A percentile compares a stretch with the other conserved stretches of the same genome.
These are phyloP conservation scores for Musa acuminata DNA, from an alignment of 176 grass and related monocot species.

Conservation along the genomic window DNA sequence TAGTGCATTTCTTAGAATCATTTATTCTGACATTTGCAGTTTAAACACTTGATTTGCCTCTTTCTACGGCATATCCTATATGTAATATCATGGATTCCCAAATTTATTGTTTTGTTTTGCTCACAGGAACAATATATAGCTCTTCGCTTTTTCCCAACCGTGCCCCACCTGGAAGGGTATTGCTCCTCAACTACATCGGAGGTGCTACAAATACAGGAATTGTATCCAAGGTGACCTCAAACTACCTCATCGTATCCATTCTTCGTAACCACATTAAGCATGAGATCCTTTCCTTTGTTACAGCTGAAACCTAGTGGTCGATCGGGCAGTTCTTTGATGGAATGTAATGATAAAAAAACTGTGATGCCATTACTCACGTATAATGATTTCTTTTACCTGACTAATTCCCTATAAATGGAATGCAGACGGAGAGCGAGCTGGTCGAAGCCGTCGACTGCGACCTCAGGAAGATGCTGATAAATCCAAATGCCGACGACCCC, in stretches of 20 bases:
- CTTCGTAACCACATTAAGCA: neutral
- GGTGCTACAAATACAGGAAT: slow-evolving; percentile 83
- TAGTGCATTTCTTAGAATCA: neutral
- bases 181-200: slow-evolving; percentile 95
- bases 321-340: too few relatives aligned
- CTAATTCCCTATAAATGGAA: neutral
- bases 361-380: too few relatives aligned
- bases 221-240: slow-evolving; percentile 54
- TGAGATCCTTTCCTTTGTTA: neutral
- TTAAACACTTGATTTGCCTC: neutral
- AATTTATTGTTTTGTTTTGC: neutral
- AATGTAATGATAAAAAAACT: too few relatives aligned
- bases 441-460: slow-evolving; percentile 80
- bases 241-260: neutral
- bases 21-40: neutral
- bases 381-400: neutral
- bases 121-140: slow-evolving; percentile 85
- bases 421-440: slow-evolving; percentile 64
- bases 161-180: slow-evolving; percentile 69
- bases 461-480: slow-evolving; percentile 83
- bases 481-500: slow-evolving; percentile 51
- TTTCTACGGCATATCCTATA: neutral
- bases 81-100: neutral
- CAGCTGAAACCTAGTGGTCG: neutral
- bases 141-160: slow-evolving; percentile 88